These are phyloP conservation scores for Brassica hybrid DNA, from an alignment of 441 rosid genomes.

Conservation along the genomic window DNA sequence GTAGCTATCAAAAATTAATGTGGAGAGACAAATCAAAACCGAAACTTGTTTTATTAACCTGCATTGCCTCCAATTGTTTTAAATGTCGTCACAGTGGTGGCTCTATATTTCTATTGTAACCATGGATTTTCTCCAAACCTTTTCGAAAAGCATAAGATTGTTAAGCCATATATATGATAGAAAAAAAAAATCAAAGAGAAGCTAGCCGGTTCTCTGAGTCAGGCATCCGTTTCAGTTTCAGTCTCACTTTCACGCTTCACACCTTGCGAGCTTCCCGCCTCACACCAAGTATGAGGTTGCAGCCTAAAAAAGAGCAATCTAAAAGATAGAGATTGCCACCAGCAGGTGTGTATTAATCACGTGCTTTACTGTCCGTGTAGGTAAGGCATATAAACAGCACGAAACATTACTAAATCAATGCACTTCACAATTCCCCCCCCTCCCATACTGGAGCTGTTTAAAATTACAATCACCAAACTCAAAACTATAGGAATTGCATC, in stretches of 20 bases:
- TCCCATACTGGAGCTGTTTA: not conserved
- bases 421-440: not conserved
- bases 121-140: not conserved
- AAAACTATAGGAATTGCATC: not conserved
- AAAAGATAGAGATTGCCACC: not conserved
- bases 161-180: not conserved
- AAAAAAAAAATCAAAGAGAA: not conserved
- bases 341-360: not conserved
- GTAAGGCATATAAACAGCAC: not conserved
- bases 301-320: not conserved
- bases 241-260: not conserved
- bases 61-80: not conserved
- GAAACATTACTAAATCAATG: not conserved
- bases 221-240: too few relatives aligned
- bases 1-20: not conserved
- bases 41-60: not conserved
- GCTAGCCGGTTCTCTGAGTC: not conserved
- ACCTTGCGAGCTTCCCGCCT: not conserved
- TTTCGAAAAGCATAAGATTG: not conserved
- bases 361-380: not conserved
- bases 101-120: not conserved
- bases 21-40: not conserved
- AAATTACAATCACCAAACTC: not conserved
- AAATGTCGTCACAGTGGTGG: not conserved
- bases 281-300: not conserved